Base-by-base conservation (phyloP, 257 asterid species). In the Scutellaria minor region DNA sequence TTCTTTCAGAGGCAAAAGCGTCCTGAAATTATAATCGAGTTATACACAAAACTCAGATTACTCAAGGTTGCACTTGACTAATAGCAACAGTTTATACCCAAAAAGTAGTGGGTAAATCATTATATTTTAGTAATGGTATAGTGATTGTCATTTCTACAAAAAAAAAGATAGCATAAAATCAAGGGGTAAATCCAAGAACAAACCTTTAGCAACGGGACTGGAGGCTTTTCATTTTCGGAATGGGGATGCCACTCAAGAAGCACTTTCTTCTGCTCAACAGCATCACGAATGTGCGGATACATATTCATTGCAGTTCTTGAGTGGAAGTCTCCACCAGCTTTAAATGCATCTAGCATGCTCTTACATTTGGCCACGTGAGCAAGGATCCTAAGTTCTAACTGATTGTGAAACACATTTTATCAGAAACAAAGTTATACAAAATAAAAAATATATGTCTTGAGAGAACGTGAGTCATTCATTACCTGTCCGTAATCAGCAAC, bases 401-500 rank as follows among this genome's bases (percentile, higher is more conserved):
- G 93, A 77, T 68, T 62, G 54, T 14, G 44, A 51, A 76, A 66
- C 18, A 42, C 54, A 18, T 47, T 31, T 27, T 64, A 79, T 74
- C 77, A 78, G 39, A 74, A 72, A 50, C 47, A 64, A 68, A 57
- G 70, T 35, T 14, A 35, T 9, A 64, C 47, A 44, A 18, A 0
- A 60, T 14, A 35, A 42, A n/a, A 53, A 53, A 27, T 12, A 5
- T 57, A 27, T 57, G 20, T 62, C 22, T 13, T 31, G 5, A 63
- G 24, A 58, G 59, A 64, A 44, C 20, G 69, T n/a, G 4, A 70
- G 64, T 60, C 24, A 64, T 82, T 80, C 24, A 64, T 82, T 80
- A 89, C 97, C 90, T 91, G 98, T 70, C 99, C 99, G 71, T 95
- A 93, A 80, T 93, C 98, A 69, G 98, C 98, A 64, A 93, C 98